phyloP scores from a whole-genome alignment of 2,329 filamentous ascomycete species.

The Diaporthe sp. region DNA sequence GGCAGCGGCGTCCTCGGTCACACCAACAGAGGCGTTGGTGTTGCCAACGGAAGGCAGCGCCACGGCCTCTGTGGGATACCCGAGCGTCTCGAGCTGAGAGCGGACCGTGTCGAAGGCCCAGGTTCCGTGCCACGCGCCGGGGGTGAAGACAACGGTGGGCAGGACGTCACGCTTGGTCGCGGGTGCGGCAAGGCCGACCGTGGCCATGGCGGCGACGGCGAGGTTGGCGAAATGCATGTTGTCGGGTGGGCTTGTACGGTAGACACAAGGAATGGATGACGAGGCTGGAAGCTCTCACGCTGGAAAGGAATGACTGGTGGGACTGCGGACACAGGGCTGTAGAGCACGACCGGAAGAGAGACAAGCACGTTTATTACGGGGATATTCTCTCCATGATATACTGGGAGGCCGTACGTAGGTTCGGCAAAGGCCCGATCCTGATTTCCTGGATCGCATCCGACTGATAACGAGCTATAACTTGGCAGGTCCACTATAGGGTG shows the following conservation, averaged over 20 bases:
- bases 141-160: conserved; percentile 52
- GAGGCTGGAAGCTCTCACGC: neutral
- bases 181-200: conserved; percentile 24
- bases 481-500: conserved; percentile 19
- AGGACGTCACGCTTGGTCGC: conserved; percentile 16
- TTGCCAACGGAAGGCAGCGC: conserved; percentile 52
- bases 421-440: conserved; percentile 14
- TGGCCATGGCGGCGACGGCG: conserved; percentile 17
- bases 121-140: conserved; percentile 56
- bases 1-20: conserved; percentile 36
- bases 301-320: neutral
- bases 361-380: neutral
- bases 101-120: conserved; percentile 49
- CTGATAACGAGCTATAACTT: conserved; percentile 17
- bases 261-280: neutral
- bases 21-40: conserved; percentile 44
- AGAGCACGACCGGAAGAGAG: neutral
- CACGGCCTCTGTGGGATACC: conserved; percentile 50
- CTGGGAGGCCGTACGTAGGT: neutral
- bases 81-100: conserved; percentile 48
- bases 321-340: neutral
- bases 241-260: neutral
- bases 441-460: conserved; percentile 2
- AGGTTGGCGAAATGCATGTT: conserved; percentile 26
- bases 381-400: conserved; percentile 8